Conservation (phyloP, 371 early-diverging fungal species). For the Mucor plumbeus region DNA sequence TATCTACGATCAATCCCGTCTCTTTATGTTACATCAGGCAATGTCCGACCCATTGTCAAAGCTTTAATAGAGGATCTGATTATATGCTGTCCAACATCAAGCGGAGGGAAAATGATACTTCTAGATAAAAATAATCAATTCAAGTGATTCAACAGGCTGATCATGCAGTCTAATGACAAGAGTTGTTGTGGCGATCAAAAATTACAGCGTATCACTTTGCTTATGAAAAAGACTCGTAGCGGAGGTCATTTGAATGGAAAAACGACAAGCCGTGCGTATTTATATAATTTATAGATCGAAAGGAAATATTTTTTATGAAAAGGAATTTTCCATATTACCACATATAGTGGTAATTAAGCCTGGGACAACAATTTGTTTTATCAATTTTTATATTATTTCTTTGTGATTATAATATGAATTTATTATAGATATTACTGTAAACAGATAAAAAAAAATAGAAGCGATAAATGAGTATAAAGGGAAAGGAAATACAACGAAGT, state of each 20-base stretch:
- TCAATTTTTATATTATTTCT: neutral
- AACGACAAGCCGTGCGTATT: constrained; percentile 5
- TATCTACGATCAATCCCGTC: constrained; percentile 5
- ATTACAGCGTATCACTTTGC: neutral
- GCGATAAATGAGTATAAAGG: neutral
- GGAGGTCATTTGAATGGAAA: neutral
- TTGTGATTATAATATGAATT: neutral
- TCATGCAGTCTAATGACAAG: neutral
- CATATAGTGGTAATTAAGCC: neutral
- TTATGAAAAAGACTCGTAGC: constrained; percentile 2
- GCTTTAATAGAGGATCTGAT: neutral
- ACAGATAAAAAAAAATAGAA: neutral
- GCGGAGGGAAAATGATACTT: neutral
- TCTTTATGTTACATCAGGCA: neutral
- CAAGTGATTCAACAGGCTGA: neutral
- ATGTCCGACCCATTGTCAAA: neutral
- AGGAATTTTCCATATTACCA: neutral
- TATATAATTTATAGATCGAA: neutral
- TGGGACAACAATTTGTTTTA: neutral
- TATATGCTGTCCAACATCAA: neutral
- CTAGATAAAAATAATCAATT: no score
- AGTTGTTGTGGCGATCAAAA: neutral
- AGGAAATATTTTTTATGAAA: neutral
- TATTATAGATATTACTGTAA: neutral
- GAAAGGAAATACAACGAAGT: neutral